phyloP scores from a whole-genome alignment of 179 eudicot species.

The Sideroxylon spinosum region DNA sequence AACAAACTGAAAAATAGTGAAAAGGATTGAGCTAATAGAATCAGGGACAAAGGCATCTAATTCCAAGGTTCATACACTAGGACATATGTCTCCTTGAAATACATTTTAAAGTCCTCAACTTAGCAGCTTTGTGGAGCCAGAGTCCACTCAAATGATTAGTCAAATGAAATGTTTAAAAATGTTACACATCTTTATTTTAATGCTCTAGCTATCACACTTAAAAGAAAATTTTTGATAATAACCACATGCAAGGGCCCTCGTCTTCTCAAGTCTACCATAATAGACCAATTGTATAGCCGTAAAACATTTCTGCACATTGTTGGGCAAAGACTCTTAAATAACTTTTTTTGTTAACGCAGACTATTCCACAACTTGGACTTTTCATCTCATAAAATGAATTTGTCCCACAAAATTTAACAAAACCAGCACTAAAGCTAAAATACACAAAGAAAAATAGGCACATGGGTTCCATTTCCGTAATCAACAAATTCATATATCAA shows the following conservation, averaged over 20 bases:
- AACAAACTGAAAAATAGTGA: neutral
- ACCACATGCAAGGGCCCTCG: neutral
- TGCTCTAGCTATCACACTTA: neutral
- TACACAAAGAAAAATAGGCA: neutral
- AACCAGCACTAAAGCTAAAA: neutral
- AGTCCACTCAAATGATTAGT: neutral
- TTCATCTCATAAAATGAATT: neutral
- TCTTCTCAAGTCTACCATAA: neutral
- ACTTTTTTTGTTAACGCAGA: too few relatives aligned
- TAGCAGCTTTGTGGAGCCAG: neutral
- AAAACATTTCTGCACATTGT: too few relatives aligned
- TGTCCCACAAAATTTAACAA: neutral
- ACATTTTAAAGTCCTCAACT: neutral
- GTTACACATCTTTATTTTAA: neutral
- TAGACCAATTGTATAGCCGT: too few relatives aligned
- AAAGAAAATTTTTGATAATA: neutral
- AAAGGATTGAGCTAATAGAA: conserved; percentile 4
- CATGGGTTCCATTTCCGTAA: too few relatives aligned
- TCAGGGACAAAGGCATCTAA: neutral
- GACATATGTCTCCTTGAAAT: neutral
- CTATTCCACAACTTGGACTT: neutral
- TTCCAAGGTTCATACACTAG: neutral
- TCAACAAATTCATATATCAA: neutral
- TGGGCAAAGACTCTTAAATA: too few relatives aligned
- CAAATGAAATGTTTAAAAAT: neutral